Conservation (phyloP, 106 monocot genomes). For the Allium fistulosum region DNA sequence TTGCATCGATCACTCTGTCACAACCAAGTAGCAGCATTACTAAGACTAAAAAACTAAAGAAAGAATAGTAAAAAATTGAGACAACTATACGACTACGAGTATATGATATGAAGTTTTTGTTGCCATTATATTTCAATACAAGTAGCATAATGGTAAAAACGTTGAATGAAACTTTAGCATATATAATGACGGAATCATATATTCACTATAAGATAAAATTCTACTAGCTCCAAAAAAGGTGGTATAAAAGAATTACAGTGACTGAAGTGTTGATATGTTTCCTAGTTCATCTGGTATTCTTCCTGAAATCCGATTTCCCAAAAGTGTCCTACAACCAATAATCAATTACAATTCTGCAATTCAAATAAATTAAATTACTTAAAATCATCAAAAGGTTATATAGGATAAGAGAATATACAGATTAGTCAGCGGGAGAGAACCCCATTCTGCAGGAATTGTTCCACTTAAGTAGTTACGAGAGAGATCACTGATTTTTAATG, state of each 20-base stretch:
- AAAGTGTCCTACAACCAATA: constrained; percentile 20
- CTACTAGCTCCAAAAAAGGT: background rate
- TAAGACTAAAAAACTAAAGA: too few species aligned
- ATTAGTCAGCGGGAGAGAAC: background rate
- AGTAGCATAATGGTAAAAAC: too few species aligned
- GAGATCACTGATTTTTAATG: background rate
- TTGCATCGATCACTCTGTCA: too few species aligned
- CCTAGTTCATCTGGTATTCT: constrained; percentile 41
- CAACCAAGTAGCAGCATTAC: too few species aligned
- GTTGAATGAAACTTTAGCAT: too few species aligned
- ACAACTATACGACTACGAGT: too few species aligned
- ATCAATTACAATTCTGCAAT: background rate
- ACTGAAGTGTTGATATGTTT: constrained; percentile 27
- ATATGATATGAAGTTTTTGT: too few species aligned
- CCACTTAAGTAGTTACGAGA: background rate
- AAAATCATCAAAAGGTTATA: background rate
- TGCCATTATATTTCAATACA: too few species aligned
- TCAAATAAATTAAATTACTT: background rate
- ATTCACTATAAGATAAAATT: too few species aligned
- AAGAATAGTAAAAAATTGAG: too few species aligned
- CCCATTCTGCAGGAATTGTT: constrained; percentile 1
- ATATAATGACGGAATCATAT: too few species aligned
- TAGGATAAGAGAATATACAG: background rate
- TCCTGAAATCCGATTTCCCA: constrained; percentile 39
- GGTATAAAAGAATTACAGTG: constrained; percentile 18